Conservation (phyloP, 257 asterid genomes). For the Knoxia roxburghii region DNA sequence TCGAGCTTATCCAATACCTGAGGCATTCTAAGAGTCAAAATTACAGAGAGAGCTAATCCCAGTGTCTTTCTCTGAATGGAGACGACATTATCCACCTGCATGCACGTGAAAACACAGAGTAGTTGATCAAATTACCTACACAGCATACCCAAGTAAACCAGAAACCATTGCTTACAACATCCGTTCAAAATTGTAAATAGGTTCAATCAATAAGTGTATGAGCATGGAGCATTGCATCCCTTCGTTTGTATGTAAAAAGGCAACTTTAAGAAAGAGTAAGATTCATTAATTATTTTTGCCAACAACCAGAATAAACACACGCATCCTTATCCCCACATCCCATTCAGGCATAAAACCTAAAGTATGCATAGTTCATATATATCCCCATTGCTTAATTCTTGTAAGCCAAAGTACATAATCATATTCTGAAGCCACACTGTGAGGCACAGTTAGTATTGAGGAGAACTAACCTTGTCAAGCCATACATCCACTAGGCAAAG, state of each 20-base stretch:
- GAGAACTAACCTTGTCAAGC: slow-evolving; percentile 80
- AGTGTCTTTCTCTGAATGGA: slow-evolving; percentile 65
- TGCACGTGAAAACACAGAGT: slow-evolving; percentile 9
- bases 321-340: too few species aligned
- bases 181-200: not conserved
- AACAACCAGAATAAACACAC: too few species aligned
- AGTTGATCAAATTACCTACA: not conserved
- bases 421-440: not conserved
- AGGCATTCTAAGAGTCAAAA: slow-evolving; percentile 75
- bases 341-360: not conserved
- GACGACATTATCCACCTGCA: slow-evolving; percentile 74
- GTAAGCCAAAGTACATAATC: not conserved
- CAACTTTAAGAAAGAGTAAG: too few species aligned
- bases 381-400: not conserved
- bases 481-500: slow-evolving; percentile 91
- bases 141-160: not conserved
- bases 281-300: too few species aligned
- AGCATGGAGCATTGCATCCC: too few species aligned
- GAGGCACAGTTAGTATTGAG: not conserved
- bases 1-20: slow-evolving; percentile 93
- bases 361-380: not conserved
- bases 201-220: not conserved
- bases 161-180: too few species aligned
- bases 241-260: too few species aligned
- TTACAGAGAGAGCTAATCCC: slow-evolving; percentile 80